Conservation (phyloP, 352 stramenopile genomes). For the Phytopythium litorale region DNA sequence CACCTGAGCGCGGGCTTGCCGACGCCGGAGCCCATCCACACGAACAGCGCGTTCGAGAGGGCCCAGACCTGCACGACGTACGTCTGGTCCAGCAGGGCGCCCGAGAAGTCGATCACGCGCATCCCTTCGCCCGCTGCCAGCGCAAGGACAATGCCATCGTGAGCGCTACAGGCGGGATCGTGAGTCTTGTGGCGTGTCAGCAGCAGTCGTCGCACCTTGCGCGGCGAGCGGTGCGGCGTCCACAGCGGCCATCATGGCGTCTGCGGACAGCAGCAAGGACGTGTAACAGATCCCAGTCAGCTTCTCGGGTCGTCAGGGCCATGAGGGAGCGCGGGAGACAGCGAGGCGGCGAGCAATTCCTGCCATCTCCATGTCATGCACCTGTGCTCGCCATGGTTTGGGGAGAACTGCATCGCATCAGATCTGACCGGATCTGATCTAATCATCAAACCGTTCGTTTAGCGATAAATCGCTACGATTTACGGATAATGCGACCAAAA, state of each 20-base stretch:
- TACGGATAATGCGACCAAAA: too few species aligned
- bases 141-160: neutral
- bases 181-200: too few species aligned
- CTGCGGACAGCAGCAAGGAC: neutral
- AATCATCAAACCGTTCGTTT: too few species aligned
- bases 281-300: neutral
- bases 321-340: neutral
- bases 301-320: neutral
- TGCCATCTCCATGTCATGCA: neutral
- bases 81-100: constrained; percentile 58
- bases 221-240: neutral
- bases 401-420: neutral
- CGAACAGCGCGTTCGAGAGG: constrained; percentile 58
- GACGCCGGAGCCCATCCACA: constrained; percentile 65
- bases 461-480: too few species aligned
- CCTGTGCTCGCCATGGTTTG: neutral
- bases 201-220: too few species aligned
- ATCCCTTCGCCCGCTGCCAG: constrained; percentile 9
- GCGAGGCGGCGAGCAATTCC: neutral
- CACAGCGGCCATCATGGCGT: neutral
- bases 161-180: neutral
- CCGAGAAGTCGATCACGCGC: constrained; percentile 48
- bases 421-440: too few species aligned
- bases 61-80: constrained; percentile 76
- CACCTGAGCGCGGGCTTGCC: constrained; percentile 42